Conservation (phyloP, 1,139 yeast genomes). For the Casaregolazyma lundiana region DNA sequence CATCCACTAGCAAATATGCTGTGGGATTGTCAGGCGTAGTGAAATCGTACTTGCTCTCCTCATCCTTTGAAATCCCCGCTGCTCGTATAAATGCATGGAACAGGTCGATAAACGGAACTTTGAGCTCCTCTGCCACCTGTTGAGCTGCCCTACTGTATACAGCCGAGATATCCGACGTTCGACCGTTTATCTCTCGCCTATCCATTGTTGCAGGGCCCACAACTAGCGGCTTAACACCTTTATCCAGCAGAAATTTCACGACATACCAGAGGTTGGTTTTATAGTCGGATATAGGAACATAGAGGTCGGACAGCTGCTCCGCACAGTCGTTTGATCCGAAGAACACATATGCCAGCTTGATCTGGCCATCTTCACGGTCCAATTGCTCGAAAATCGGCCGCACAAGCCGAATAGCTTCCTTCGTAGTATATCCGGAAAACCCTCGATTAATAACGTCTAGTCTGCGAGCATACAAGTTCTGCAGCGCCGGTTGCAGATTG, state of each 20-base stretch:
- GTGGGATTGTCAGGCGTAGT: conserved; percentile 1
- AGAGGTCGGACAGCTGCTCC: conserved; percentile 34
- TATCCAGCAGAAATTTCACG: conserved; percentile 26
- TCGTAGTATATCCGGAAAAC: conserved; percentile 54
- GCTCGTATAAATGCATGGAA: conserved; percentile 41
- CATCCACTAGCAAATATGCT: conserved; percentile 43
- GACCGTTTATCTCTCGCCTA: conserved; percentile 41
- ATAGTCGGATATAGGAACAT: conserved; percentile 46
- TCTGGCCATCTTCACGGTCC: conserved; percentile 9
- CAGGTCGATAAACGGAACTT: conserved; percentile 52
- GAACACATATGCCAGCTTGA: conserved; percentile 20
- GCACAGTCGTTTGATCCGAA: conserved; percentile 21
- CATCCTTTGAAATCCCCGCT: conserved; percentile 12
- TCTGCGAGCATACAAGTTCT: conserved; percentile 42
- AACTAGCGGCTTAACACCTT: conserved; percentile 13
- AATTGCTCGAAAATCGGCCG: conserved; percentile 18
- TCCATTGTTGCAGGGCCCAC: conserved; percentile 47
- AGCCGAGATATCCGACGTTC: conserved; percentile 40
- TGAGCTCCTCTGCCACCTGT: conserved; percentile 41
- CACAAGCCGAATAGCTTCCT: conserved; percentile 29
- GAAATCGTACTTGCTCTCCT: not conserved
- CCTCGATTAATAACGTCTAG: conserved; percentile 57
- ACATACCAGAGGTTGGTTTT: conserved; percentile 42
- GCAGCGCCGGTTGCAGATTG: conserved; percentile 44
- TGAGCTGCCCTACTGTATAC: conserved; percentile 49